Evolutionary conservation across 2,329 filamentous ascomycete species (phyloP).

Genomic region (Clarireedia hainanense): DNA sequence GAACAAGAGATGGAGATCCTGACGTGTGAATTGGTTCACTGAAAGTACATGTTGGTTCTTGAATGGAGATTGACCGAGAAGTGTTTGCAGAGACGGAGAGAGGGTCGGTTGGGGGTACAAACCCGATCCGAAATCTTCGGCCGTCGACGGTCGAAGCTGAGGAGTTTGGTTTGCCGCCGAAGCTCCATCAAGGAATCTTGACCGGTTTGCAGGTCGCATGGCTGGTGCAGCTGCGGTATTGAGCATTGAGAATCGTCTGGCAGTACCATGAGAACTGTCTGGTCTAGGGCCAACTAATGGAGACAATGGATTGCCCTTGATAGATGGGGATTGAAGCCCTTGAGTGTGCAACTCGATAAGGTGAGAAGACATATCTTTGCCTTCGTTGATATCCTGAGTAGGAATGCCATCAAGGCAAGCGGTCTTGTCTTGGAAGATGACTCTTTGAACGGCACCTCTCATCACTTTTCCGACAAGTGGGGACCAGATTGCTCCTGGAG

Average conservation of each 20-base stretch:
- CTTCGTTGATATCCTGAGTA: conserved; percentile 46
- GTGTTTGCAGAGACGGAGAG: conserved; percentile 57
- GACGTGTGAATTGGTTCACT: conserved; percentile 79
- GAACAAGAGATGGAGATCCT: conserved; percentile 88
- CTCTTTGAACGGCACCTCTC: conserved; percentile 63
- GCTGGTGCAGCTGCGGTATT: conserved; percentile 20
- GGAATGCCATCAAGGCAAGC: conserved; percentile 67
- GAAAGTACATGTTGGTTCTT: conserved; percentile 86
- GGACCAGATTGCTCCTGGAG: conserved; percentile 51
- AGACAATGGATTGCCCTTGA: conserved; percentile 38
- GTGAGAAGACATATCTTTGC: conserved; percentile 71
- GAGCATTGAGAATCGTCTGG: conserved; percentile 30
- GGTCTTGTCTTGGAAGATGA: conserved; percentile 67
- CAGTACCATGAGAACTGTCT: conserved; percentile 30
- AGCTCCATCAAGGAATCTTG: conserved; percentile 31
- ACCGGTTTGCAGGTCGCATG: conserved; percentile 30
- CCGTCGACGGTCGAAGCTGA: conserved; percentile 28
- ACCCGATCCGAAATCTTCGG: conserved; percentile 41
- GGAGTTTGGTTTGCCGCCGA: conserved; percentile 19
- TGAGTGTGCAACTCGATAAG: conserved; percentile 34
- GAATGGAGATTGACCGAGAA: conserved; percentile 76
- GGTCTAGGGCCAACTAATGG: conserved; percentile 25
- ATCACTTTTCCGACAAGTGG: conserved; percentile 63
- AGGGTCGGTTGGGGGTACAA: conserved; percentile 43
- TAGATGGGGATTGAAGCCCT: conserved; percentile 45